Conservation (phyloP, 768 basidiomycete species). For the Suillus alpinus region DNA sequence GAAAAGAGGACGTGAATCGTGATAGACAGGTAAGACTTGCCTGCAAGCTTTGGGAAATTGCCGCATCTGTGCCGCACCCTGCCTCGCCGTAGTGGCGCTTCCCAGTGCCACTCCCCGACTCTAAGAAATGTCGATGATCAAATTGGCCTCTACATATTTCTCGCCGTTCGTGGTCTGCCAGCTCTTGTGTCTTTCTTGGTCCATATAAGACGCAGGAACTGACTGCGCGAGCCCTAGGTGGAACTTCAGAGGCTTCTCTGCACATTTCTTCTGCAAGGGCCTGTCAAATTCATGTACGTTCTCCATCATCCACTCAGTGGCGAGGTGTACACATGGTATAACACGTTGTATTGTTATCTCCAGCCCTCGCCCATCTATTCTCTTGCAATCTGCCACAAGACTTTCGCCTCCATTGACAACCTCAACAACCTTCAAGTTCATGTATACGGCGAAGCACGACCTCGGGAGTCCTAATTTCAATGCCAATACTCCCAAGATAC, state of each 20-base stretch:
- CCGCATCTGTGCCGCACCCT: no score
- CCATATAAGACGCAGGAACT: constrained; percentile 16
- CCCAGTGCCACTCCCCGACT: no score
- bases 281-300: constrained; percentile 13
- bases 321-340: not conserved
- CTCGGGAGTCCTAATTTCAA: constrained; percentile 1
- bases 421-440: constrained; percentile 1
- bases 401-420: constrained; percentile 18
- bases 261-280: constrained; percentile 15
- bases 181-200: constrained; percentile 12
- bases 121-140: no score
- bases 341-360: not conserved
- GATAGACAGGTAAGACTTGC: no score
- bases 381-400: constrained; percentile 15
- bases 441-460: constrained; percentile 1
- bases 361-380: constrained; percentile 11
- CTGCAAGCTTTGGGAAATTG: no score
- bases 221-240: constrained; percentile 26
- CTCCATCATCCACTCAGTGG: not conserved
- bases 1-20: no score
- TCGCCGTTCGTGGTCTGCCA: constrained; percentile 2
- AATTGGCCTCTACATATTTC: no score
- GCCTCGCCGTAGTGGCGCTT: no score
- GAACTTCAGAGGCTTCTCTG: constrained; percentile 15
- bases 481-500: constrained; percentile 3